Percentiles rank a stretch among this genome's conserved stretches.
phyloP scores from a whole-genome alignment of 768 basidiomycete species.

The Mycena vitilis region DNA sequence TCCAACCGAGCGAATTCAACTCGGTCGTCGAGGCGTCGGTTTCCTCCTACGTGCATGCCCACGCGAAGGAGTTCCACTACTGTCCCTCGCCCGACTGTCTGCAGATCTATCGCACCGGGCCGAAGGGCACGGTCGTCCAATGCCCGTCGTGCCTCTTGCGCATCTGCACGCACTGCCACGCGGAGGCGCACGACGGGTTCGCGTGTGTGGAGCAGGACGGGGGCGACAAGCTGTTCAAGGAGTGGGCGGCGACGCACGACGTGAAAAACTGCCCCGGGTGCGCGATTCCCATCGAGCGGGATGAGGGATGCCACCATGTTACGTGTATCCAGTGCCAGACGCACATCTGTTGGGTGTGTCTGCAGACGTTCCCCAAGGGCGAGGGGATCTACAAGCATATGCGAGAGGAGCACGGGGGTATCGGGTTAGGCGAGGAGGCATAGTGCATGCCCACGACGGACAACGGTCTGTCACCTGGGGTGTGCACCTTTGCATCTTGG shows the following conservation, averaged over 20 bases:
- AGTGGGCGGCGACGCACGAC: slow-evolving; percentile 72
- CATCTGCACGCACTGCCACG: slow-evolving; percentile 66
- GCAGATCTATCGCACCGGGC: slow-evolving; percentile 74
- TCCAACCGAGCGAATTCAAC: slow-evolving; percentile 65
- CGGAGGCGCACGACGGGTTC: slow-evolving; percentile 73
- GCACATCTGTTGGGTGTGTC: slow-evolving; percentile 86
- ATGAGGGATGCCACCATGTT: slow-evolving; percentile 86
- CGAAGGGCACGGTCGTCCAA: slow-evolving; percentile 57
- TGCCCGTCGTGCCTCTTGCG: slow-evolving; percentile 68
- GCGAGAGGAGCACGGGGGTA: slow-evolving; percentile 73
- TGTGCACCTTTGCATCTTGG: too few species aligned
- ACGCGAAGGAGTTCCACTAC: slow-evolving; percentile 72
- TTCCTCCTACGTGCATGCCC: slow-evolving; percentile 67
- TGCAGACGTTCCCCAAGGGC: slow-evolving; percentile 74
- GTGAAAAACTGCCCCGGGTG: slow-evolving; percentile 84
- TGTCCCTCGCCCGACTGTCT: slow-evolving; percentile 86
- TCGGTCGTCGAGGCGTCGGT: slow-evolving; percentile 69
- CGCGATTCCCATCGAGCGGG: slow-evolving; percentile 75
- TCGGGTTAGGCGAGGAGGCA: slow-evolving; percentile 52
- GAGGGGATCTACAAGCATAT: slow-evolving; percentile 85
- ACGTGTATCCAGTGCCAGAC: slow-evolving; percentile 79
- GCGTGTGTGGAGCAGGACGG: slow-evolving; percentile 71
- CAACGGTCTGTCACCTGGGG: too few species aligned
- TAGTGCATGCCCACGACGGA: not conserved
- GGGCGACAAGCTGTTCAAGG: slow-evolving; percentile 67